phyloP scores from a whole-genome alignment of 805 yeast species.

The Torulaspora delbrueckii region DNA sequence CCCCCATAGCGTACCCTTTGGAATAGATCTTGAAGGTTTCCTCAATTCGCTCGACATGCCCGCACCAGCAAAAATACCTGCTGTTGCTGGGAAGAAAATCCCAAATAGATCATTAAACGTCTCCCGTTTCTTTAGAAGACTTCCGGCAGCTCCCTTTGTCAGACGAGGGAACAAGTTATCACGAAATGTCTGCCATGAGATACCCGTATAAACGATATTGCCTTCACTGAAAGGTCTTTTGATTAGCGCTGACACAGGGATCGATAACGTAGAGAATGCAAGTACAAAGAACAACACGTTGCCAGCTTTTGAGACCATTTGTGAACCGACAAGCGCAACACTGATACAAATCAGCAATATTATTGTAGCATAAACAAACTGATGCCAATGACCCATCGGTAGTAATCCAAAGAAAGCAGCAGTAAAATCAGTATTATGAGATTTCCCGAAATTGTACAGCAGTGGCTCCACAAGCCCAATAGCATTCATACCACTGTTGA shows the following conservation, averaged over 20 bases:
- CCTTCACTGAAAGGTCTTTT: constrained; percentile 58
- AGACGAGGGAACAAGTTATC: constrained; percentile 73
- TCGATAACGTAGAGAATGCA: constrained; percentile 66
- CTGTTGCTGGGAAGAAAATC: constrained; percentile 95
- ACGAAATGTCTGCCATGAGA: constrained; percentile 58
- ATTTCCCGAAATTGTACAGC: constrained; percentile 65
- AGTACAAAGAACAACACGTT: constrained; percentile 63
- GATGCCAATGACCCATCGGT: constrained; percentile 68
- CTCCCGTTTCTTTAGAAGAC: constrained; percentile 56
- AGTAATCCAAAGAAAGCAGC: constrained; percentile 44
- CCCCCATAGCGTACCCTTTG: constrained; percentile 90
- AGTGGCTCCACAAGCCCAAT: constrained; percentile 94
- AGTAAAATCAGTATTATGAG: constrained; percentile 43
- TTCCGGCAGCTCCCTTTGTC: constrained; percentile 91
- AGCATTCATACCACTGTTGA: constrained; percentile 87
- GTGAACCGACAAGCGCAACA: constrained; percentile 75
- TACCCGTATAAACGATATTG: constrained; percentile 60
- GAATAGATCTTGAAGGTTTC: constrained; percentile 84
- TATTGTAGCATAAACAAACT: constrained; percentile 63
- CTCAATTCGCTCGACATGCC: constrained; percentile 94
- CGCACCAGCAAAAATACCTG: constrained; percentile 98
- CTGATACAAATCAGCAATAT: constrained; percentile 67
- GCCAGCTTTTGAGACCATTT: constrained; percentile 78
- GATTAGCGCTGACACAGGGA: constrained; percentile 72
- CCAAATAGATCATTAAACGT: constrained; percentile 86